These are phyloP conservation scores for Podospora tetraspora DNA, from an alignment of 495 filamentous ascomycete genomes.

Conservation along the genomic window DNA sequence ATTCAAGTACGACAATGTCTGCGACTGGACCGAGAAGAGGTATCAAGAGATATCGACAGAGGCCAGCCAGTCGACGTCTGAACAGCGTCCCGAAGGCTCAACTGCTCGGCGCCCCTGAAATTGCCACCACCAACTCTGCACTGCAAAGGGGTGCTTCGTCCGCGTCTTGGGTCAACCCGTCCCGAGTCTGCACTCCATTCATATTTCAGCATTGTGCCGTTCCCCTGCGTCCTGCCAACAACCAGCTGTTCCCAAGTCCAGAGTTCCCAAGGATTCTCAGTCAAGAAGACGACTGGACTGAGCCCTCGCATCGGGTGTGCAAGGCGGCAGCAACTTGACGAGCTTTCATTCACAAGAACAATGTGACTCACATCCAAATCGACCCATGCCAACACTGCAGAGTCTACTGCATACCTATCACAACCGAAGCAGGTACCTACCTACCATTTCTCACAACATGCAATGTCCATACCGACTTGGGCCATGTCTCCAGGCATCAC, in stretches of 20 bases:
- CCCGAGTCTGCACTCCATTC: too few species aligned
- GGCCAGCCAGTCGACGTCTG: not conserved
- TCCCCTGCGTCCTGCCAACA: too few species aligned
- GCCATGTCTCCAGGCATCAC: not conserved
- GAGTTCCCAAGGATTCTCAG: too few species aligned
- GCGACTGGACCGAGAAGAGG: slow-evolving; percentile 29
- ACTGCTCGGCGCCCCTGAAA: not conserved
- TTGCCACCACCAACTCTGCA: not conserved
- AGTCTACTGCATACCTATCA: too few species aligned
- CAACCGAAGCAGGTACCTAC: not conserved
- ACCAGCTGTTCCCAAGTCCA: too few species aligned
- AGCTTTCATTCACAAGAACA: too few species aligned
- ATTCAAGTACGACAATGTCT: slow-evolving; percentile 31
- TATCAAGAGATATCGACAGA: slow-evolving; percentile 8
- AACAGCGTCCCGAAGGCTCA: not conserved
- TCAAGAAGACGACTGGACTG: too few species aligned
- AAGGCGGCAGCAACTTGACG: too few species aligned
- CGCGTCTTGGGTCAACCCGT: not conserved
- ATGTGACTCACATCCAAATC: too few species aligned
- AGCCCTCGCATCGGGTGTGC: too few species aligned
- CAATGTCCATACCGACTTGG: not conserved
- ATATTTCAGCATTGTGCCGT: too few species aligned
- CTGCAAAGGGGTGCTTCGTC: not conserved
- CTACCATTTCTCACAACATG: not conserved
- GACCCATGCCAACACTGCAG: too few species aligned